Conservation (phyloP, 768 basidiomycete genomes). For the Russula brevipes region DNA sequence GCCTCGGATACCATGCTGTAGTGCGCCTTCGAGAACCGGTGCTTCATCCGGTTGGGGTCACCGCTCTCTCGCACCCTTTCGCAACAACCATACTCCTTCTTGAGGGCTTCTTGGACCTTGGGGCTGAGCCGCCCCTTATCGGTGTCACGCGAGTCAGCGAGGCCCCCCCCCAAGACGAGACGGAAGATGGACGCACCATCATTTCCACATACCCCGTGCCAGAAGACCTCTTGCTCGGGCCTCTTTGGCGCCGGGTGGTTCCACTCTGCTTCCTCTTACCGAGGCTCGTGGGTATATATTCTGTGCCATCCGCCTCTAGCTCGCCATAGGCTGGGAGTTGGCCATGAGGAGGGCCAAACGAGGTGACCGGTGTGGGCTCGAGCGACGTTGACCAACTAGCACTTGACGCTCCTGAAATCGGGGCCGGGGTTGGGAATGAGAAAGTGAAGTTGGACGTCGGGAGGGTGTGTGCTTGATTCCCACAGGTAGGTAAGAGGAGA, state of each 20-base stretch:
- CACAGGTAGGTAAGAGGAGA: too few relatives aligned
- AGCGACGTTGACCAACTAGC: too few relatives aligned
- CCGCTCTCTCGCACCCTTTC: not conserved
- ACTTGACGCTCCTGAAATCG: too few relatives aligned
- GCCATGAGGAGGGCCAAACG: too few relatives aligned
- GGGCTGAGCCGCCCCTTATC: not conserved
- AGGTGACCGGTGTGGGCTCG: too few relatives aligned
- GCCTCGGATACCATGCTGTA: accelerated
- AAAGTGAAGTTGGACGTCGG: too few relatives aligned
- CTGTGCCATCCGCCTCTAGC: too few relatives aligned
- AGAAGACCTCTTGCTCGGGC: not conserved
- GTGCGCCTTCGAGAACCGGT: not conserved
- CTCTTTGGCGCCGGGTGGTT: not conserved
- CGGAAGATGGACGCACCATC: conserved; percentile 1
- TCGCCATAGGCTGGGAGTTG: too few relatives aligned
- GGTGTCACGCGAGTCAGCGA: not conserved
- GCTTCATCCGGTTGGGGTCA: not conserved
- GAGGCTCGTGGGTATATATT: too few relatives aligned
- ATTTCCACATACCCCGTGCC: not conserved
- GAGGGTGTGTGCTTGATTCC: too few relatives aligned
- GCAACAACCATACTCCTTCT: not conserved
- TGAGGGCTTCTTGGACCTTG: not conserved
- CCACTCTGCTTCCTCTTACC: not conserved
- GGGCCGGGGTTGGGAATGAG: too few relatives aligned
- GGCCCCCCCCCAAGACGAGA: not conserved